Evolutionary conservation across 768 basidiomycete genomes (phyloP).

Genomic region (Pisolithus tinctorius): DNA sequence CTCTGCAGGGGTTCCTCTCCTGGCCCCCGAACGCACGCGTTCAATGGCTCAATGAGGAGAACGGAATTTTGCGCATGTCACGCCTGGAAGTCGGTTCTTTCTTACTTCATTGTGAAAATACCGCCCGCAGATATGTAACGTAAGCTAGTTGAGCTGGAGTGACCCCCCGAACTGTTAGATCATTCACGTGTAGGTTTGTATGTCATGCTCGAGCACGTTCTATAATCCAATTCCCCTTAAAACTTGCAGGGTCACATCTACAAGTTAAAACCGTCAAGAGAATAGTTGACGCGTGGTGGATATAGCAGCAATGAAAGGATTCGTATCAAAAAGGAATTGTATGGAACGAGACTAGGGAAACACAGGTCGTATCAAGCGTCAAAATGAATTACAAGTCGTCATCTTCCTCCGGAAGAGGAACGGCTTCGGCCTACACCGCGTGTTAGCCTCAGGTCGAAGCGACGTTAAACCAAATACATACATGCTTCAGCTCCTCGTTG

Average conservation of each 20-base stretch:
- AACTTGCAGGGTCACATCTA: slow-evolving; percentile 2
- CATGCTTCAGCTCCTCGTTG: slow-evolving; percentile 65
- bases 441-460: slow-evolving; percentile 6
- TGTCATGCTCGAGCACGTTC: not conserved
- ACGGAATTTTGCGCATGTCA: slow-evolving; percentile 11
- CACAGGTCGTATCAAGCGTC: slow-evolving; percentile 14
- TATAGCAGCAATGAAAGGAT: slow-evolving; percentile 7
- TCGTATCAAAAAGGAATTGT: slow-evolving; percentile 16
- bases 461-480: slow-evolving; percentile 23
- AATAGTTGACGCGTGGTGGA: slow-evolving; percentile 16
- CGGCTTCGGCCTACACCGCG: slow-evolving; percentile 62
- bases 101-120: slow-evolving; percentile 7
- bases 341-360: slow-evolving; percentile 15
- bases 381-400: slow-evolving; percentile 60
- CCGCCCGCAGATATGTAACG: not conserved
- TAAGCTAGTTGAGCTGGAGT: not conserved
- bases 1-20: slow-evolving; percentile 15
- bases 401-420: slow-evolving; percentile 97
- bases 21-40: slow-evolving; percentile 14
- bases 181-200: too few species aligned
- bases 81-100: slow-evolving; percentile 15
- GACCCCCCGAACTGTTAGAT: not conserved
- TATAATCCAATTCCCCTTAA: slow-evolving; percentile 2
- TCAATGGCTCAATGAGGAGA: slow-evolving; percentile 12
- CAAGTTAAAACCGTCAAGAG: slow-evolving; percentile 4